Evolutionary conservation across 2,329 filamentous ascomycete genomes (phyloP).

Genomic region (Colletotrichum tanaceti): DNA sequence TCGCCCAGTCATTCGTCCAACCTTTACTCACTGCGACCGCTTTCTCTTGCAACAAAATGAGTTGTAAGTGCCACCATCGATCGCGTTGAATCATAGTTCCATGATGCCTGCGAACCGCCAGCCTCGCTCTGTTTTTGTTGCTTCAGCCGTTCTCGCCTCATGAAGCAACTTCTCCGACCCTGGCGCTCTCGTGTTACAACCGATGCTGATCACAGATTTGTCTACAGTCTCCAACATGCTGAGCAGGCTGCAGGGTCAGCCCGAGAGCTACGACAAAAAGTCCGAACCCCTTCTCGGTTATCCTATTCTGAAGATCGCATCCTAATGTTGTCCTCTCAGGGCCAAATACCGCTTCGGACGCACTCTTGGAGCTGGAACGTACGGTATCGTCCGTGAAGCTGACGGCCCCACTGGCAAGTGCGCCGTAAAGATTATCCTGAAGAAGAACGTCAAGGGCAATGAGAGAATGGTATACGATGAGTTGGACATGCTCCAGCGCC

Average conservation of each 20-base stretch:
- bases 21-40: background rate
- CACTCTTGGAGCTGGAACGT: slow-evolving; percentile 95
- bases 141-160: background rate
- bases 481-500: slow-evolving; percentile 88
- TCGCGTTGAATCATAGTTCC: background rate
- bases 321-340: slow-evolving; percentile 57
- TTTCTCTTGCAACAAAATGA: slow-evolving; percentile 48
- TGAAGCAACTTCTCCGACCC: background rate
- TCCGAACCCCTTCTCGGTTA: slow-evolving; percentile 56
- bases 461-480: slow-evolving; percentile 99
- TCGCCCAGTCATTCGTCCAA: background rate
- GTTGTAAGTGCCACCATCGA: slow-evolving; percentile 50
- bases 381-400: slow-evolving; percentile 97
- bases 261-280: slow-evolving; percentile 99
- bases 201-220: slow-evolving; percentile 44
- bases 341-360: slow-evolving; percentile 91
- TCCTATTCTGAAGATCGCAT: slow-evolving; percentile 30
- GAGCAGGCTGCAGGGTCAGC: slow-evolving; percentile 95
- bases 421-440: slow-evolving; percentile 98
- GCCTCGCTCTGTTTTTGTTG: background rate
- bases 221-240: slow-evolving; percentile 84
- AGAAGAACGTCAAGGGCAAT: slow-evolving; percentile 98
- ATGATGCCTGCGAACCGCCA: background rate
- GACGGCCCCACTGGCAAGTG: slow-evolving; percentile 86
- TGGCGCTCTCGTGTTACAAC: background rate